Evolutionary conservation across 768 basidiomycete species (phyloP).

Genomic region (Termitomyces sp.): DNA sequence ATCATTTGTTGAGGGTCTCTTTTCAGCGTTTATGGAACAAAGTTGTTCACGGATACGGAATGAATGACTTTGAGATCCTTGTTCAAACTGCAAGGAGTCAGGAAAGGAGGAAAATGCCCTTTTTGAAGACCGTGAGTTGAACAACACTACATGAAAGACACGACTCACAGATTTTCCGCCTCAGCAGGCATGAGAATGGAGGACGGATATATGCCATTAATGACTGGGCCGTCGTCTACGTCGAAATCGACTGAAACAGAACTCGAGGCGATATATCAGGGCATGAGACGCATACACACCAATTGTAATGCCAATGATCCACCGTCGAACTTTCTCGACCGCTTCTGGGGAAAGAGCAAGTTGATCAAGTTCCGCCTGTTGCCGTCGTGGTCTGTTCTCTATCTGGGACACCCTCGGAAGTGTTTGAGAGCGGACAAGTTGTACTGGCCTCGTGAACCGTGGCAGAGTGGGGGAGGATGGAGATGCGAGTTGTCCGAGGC

Average conservation of each 20-base stretch:
- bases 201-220: constrained; percentile 68
- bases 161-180: constrained; percentile 79
- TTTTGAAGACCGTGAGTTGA: constrained; percentile 9
- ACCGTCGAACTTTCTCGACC: constrained; percentile 50
- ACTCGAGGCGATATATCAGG: background rate
- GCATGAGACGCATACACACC: constrained; percentile 35
- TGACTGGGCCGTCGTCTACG: constrained; percentile 78
- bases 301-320: constrained; percentile 66
- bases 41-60: constrained; percentile 72
- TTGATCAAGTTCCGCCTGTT: constrained; percentile 32
- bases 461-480: constrained; percentile 21
- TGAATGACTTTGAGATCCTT: constrained; percentile 81
- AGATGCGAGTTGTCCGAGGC: constrained; percentile 18
- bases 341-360: constrained; percentile 47
- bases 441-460: constrained; percentile 13
- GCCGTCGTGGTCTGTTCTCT: constrained; percentile 24
- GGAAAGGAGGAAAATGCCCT: constrained; percentile 94
- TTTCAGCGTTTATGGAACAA: constrained; percentile 18
- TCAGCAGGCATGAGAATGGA: constrained; percentile 62
- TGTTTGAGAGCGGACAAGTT: constrained; percentile 43
- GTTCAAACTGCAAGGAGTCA: constrained; percentile 81
- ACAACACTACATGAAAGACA: background rate
- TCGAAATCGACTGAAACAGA: constrained; percentile 73
- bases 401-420: constrained; percentile 36
- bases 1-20: constrained; percentile 43